These are phyloP conservation scores for Cryomyces minteri DNA, from an alignment of 495 filamentous ascomycete species.

Conservation along the genomic window DNA sequence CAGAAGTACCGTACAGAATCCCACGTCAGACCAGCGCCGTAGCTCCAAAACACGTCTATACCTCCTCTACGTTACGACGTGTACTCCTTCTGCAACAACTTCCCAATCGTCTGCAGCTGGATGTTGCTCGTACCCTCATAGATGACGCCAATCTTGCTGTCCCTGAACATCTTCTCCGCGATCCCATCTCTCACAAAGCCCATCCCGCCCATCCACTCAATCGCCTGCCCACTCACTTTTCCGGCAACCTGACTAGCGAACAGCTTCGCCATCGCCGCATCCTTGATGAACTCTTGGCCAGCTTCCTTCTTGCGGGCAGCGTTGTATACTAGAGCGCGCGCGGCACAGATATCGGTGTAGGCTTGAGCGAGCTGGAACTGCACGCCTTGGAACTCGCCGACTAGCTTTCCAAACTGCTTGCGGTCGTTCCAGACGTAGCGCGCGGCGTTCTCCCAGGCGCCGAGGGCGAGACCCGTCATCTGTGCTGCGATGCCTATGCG, in stretches of 20 bases:
- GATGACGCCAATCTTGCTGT: conserved; percentile 97
- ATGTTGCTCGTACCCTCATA: conserved; percentile 88
- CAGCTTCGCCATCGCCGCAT: conserved; percentile 97
- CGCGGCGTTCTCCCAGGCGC: conserved; percentile 91
- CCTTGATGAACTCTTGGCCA: conserved; percentile 80
- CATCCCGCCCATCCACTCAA: conserved; percentile 99
- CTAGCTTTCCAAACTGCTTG: conserved; percentile 83
- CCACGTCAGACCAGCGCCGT: no score
- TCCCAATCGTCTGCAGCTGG: conserved; percentile 86
- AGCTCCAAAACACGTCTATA: no score
- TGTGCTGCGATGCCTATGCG: conserved; percentile 96
- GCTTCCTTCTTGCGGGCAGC: conserved; percentile 96
- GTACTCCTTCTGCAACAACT: conserved; percentile 81
- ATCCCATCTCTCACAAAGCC: conserved; percentile 88
- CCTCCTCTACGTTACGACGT: conserved; percentile 26
- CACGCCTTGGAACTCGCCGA: conserved; percentile 97
- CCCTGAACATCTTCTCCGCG: conserved; percentile 94
- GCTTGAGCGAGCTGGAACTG: conserved; percentile 96
- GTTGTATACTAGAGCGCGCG: conserved; percentile 86
- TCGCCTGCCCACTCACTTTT: conserved; percentile 63
- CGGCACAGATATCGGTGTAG: conserved; percentile 82
- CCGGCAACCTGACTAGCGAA: conserved; percentile 87
- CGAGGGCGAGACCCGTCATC: conserved; percentile 93
- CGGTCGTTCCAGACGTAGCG: conserved; percentile 92
- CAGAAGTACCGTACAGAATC: no score